Conservation (phyloP, 805 yeast genomes). For the Myxozyma vanderwaltii region DNA sequence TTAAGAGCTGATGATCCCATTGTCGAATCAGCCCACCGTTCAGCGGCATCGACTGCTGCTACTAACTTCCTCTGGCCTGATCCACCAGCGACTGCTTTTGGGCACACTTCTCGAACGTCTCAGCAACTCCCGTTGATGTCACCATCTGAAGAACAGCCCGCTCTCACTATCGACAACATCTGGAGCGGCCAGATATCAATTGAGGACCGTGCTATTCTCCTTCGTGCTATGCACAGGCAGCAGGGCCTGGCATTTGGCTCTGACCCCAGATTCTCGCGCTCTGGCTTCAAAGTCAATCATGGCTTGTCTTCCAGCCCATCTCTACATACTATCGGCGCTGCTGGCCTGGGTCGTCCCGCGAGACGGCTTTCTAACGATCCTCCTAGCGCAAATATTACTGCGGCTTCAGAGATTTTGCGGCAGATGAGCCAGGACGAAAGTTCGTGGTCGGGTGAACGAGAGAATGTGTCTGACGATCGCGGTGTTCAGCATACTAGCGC, state of each 20-base stretch:
- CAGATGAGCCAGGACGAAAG: conserved; percentile 28
- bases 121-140: not conserved
- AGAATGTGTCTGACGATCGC: not conserved
- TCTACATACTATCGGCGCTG: not conserved
- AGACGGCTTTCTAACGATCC: not conserved
- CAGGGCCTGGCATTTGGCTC: conserved; percentile 32
- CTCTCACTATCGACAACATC: not conserved
- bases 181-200: conserved; percentile 8
- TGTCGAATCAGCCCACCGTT: not conserved
- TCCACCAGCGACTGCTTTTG: not conserved
- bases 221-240: conserved; percentile 26
- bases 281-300: conserved; percentile 14
- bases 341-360: not conserved
- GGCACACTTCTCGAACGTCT: not conserved
- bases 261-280: conserved; percentile 24
- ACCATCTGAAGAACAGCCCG: not conserved
- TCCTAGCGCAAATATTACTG: not conserved
- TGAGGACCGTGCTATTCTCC: conserved; percentile 27
- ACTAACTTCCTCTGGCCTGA: not conserved
- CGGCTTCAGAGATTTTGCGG: conserved; percentile 29
- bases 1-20: not conserved
- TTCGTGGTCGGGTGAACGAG: conserved; percentile 1
- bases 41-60: not conserved
- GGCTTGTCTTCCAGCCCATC: not conserved
- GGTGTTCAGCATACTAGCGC: not conserved